Evolutionary conservation across 202 grass and related monocot species (phyloP), one percentile per base, ranked within the genome.

Genomic region (Dendrocalamus latiflorus): DNA sequence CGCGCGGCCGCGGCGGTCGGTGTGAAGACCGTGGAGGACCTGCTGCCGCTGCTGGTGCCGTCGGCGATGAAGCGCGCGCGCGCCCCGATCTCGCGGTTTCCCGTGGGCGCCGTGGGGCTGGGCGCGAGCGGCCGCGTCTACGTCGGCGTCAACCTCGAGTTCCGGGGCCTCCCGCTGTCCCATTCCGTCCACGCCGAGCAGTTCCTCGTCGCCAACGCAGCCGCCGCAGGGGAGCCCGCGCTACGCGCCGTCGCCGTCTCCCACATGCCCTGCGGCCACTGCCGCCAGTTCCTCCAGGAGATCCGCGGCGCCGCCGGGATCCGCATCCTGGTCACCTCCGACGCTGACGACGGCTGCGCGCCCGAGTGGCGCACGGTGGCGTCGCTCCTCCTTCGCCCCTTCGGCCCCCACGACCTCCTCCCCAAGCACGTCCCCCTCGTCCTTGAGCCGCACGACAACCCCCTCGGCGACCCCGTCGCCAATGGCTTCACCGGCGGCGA

Each of bases 281-380:
- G 97, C 89, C 86, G 97, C 68, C 97, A 99, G 91, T 99, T 99
- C 85, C 83, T 99, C 16, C 97, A 99, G 88, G 97, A 99, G 68
- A 89, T 99, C 78, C 93, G 97, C 25, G 93, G 86, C 66, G 93
- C 97, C 10, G 68, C 73, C 51, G 83, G 89, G 81, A 99, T 96
- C 75, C 80, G 85, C 2, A 85, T 99, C 81, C 64, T 99, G 20
- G 93, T 99, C 15, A 99, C 97, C 70, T 55, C 86, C 59, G 97
- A 99, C 57, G 89, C 85, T 26, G 87, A 65, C 0, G 69, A 75
- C 10, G 93, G 89, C 21, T 18, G 74, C 79, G 44, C 60, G 25
- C 74, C 88, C 15, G 88, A 88, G 66, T 96, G 90, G 80, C 90
- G 91, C 76, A 78, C 93, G 20, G 65, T 99, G 53, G 86, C 93